Evolutionary conservation across 805 yeast species (phyloP).

Genomic region (Komagataella kurtzmanii): DNA sequence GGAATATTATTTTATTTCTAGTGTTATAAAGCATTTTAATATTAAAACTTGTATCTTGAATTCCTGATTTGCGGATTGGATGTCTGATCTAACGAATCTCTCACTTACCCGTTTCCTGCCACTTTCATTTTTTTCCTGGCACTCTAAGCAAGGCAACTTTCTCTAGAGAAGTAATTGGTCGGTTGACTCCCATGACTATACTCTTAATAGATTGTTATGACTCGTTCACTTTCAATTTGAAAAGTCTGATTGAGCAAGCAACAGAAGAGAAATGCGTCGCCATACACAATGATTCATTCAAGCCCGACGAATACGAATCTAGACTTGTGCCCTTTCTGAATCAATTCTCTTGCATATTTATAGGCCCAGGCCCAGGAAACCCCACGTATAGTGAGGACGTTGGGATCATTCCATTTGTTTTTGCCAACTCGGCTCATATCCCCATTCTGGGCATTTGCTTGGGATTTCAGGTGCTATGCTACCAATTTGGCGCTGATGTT

Average conservation of each 20-base stretch:
- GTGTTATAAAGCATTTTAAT: background rate
- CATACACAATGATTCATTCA: constrained; percentile 49
- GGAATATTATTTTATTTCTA: background rate
- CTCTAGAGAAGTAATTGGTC: background rate
- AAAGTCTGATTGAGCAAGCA: constrained; percentile 41
- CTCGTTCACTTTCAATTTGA: constrained; percentile 81
- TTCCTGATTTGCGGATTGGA: background rate
- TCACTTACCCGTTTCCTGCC: background rate
- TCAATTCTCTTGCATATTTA: constrained; percentile 57
- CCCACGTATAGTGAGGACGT: constrained; percentile 53
- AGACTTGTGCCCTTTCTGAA: constrained; percentile 30
- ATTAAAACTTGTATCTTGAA: background rate
- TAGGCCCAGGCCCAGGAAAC: constrained; percentile 98
- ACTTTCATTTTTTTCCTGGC: background rate
- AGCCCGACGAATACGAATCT: constrained; percentile 13
- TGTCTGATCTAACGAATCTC: background rate
- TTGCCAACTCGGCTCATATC: constrained; percentile 19
- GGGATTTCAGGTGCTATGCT: constrained; percentile 80
- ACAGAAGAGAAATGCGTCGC: constrained; percentile 37
- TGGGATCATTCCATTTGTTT: constrained; percentile 56
- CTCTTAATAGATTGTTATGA: constrained; percentile 87
- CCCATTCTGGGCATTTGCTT: constrained; percentile 89
- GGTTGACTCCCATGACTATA: constrained; percentile 26
- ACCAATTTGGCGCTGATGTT: constrained; percentile 44
- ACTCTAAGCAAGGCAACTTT: background rate